phyloP scores from a whole-genome alignment of 2,329 filamentous ascomycete species.

The Dryadomyces quercus-mongolicae region DNA sequence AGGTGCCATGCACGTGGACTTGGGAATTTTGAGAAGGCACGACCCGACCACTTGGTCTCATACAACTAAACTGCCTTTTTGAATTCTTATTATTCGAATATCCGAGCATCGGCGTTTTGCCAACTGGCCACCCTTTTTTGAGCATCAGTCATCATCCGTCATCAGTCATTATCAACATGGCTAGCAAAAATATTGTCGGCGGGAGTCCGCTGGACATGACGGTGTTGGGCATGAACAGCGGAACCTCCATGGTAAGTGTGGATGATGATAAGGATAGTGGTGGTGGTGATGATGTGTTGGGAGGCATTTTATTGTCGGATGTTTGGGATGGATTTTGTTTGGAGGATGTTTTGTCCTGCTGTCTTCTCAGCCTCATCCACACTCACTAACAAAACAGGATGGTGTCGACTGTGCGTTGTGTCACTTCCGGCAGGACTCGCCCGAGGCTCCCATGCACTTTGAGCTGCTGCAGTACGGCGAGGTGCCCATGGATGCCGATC shows the following conservation, averaged over 20 bases:
- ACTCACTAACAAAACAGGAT: conserved; percentile 25
- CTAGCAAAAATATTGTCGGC: neutral
- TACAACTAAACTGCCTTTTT: too few relatives aligned
- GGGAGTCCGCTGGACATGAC: conserved; percentile 31
- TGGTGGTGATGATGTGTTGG: neutral
- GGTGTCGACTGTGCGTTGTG: conserved; percentile 48
- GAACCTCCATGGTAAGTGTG: conserved; percentile 31
- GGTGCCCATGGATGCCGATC: conserved; percentile 35
- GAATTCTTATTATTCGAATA: too few relatives aligned
- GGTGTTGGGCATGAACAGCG: conserved; percentile 41
- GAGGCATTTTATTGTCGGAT: neutral
- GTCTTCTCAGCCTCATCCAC: neutral
- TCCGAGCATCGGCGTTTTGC: too few relatives aligned
- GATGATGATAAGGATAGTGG: neutral
- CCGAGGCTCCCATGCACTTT: conserved; percentile 40
- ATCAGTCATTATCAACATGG: neutral
- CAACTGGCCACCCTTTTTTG: too few relatives aligned
- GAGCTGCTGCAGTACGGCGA: conserved; percentile 45
- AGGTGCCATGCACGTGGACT: too few relatives aligned
- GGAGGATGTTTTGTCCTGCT: neutral
- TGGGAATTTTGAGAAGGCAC: too few relatives aligned
- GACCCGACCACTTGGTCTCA: too few relatives aligned
- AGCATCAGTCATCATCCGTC: neutral
- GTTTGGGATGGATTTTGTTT: neutral
- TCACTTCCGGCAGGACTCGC: conserved; percentile 39